Base-by-base conservation (phyloP, 2,329 filamentous ascomycete genomes). In the Aureobasidium vineae region DNA sequence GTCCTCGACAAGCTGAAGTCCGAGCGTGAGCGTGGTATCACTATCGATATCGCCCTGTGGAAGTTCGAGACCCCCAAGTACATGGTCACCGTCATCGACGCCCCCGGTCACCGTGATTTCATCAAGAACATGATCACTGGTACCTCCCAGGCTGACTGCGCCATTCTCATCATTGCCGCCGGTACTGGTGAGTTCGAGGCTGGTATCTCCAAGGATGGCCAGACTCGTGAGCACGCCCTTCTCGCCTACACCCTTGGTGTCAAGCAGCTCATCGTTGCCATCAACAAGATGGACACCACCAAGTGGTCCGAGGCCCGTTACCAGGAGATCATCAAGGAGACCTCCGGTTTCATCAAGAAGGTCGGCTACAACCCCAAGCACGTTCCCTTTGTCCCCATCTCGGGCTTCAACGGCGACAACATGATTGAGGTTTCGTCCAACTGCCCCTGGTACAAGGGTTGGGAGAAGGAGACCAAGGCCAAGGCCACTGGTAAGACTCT, bases 51-150 rank as follows among this genome's bases (percentile, higher is more conserved):
- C 81, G 95, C 95, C 77, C 93, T 98, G 84, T 98, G 95, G 95
- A 98, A 98, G 91, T 98, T 98, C 88, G 92, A 98, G 87, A 98
- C 95, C 78, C 89, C 90, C 79, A 96, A 90, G 86, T 97, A 96
- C 88, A 90, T 73, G 66, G 92, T 97, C 84, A 97, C 94, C 78
- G 93, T 97, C 86, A 97, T 96, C 84, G 91, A 99, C 80, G 95
- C 95, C 83, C 95, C 95, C 79, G 95, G 95, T 85, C 95, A 99
- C 86, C 94, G 95, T 95, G 95, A 99, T 82, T 99, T 98, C 89
- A 98, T 99, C 92, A 99, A 99, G 94, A 99, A 98, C 93, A 99
- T 99, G 95, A 99, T 99, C 84, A 98, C 95, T 90, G 95, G 95
- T 93, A 98, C 95, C 80, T 99, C 95, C 83, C 95, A 98, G 90